Evolutionary conservation across 108 stramenopile genomes (phyloP).

Genomic region (Bacterosira constricta): DNA sequence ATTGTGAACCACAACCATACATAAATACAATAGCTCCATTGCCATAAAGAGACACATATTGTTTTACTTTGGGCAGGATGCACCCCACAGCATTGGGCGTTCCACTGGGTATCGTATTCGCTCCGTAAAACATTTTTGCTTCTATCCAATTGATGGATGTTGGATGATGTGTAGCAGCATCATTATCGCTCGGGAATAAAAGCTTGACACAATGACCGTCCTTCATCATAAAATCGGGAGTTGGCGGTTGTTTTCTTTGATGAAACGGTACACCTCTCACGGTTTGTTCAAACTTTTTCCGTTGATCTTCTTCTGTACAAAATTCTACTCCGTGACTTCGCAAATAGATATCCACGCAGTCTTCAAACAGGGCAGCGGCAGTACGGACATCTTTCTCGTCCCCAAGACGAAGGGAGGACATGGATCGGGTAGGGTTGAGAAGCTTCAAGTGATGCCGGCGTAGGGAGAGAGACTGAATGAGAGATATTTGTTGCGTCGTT

Average conservation of each 20-base stretch:
- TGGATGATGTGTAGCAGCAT: neutral
- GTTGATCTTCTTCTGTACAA: conserved; percentile 68
- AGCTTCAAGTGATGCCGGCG: conserved; percentile 71
- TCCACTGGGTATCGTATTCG: conserved; percentile 62
- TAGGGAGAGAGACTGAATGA: conserved; percentile 60
- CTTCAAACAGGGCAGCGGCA: conserved; percentile 66
- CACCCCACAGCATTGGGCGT: conserved; percentile 65
- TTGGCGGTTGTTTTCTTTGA: conserved; percentile 31
- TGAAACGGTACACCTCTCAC: neutral
- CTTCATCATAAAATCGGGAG: conserved; percentile 72
- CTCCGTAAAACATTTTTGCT: conserved; percentile 86
- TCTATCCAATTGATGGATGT: conserved; percentile 71
- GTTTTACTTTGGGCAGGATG: conserved; percentile 45
- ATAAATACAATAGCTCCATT: conserved; percentile 70
- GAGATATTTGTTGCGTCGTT: conserved; percentile 13
- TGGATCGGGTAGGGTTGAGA: conserved; percentile 50
- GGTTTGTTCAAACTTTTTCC: neutral
- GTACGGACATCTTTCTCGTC: conserved; percentile 35
- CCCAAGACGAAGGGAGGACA: conserved; percentile 55
- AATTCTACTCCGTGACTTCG: conserved; percentile 33
- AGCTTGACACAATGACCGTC: conserved; percentile 25
- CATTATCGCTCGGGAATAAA: neutral
- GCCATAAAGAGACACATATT: conserved; percentile 64
- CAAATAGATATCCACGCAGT: conserved; percentile 51
- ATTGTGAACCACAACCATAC: conserved; percentile 64